Percentiles rank a stretch among this genome's conserved stretches.
Conservation (phyloP, 2,329 filamentous ascomycete genomes). For the Amauroascus niger region DNA sequence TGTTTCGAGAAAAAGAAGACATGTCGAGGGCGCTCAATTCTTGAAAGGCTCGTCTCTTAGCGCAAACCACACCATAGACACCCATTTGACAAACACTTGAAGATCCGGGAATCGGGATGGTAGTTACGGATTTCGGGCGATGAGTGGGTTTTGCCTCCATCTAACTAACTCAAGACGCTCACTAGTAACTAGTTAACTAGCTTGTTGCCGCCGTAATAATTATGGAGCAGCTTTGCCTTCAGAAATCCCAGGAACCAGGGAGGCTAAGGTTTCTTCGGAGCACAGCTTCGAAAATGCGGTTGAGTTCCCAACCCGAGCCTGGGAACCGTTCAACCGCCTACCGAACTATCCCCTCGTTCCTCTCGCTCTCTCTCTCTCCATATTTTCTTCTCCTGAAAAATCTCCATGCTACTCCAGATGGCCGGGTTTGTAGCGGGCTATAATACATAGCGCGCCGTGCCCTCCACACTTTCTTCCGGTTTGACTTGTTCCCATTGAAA, state of each 20-base stretch:
- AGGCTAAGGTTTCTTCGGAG: neutral
- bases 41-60: neutral
- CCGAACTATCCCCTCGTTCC: neutral
- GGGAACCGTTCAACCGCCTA: constrained; percentile 1
- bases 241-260: neutral
- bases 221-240: neutral
- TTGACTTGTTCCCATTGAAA: neutral
- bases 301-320: constrained; percentile 8
- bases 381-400: neutral
- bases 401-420: neutral
- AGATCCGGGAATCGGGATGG: neutral
- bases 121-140: neutral
- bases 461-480: neutral
- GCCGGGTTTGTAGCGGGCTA: neutral
- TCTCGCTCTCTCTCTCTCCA: neutral
- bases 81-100: neutral
- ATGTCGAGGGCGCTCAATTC: neutral
- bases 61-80: neutral
- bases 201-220: constrained; percentile 2
- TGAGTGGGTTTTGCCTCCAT: neutral
- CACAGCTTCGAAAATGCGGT: constrained; percentile 1
- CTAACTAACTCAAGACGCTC: too few species aligned
- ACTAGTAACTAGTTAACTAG: too few species aligned
- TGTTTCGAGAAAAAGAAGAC: neutral
- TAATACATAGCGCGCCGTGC: neutral